Conservation (phyloP, 2,329 filamentous ascomycete genomes). For the Aspergillus costaricaensis region DNA sequence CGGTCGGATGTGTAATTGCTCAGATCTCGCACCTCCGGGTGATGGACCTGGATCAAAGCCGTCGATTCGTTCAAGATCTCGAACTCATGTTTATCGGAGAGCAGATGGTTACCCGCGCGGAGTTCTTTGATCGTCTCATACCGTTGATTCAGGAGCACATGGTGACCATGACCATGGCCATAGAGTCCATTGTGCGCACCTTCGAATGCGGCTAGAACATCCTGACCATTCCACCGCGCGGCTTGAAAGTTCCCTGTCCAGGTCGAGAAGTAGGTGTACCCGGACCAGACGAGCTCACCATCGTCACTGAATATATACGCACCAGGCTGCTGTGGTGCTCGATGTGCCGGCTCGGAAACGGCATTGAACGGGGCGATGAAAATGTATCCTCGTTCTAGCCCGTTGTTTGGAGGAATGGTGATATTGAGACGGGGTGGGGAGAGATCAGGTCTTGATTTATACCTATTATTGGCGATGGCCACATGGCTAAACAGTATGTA, state of each 20-base stretch:
- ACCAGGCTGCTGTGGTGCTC: constrained; percentile 48
- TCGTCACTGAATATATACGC: constrained; percentile 56
- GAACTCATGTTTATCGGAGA: constrained; percentile 1
- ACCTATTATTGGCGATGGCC: background rate
- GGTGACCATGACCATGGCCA: constrained; percentile 55
- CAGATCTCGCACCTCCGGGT: background rate
- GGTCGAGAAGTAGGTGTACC: constrained; percentile 51
- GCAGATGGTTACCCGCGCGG: constrained; percentile 33
- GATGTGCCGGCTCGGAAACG: constrained; percentile 10
- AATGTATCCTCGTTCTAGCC: constrained; percentile 31
- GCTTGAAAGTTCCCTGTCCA: constrained; percentile 55
- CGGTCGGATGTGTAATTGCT: background rate
- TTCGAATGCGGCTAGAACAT: constrained; percentile 55
- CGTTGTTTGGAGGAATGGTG: constrained; percentile 29
- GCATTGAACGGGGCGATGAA: constrained; percentile 33
- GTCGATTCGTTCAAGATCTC: background rate
- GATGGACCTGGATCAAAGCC: background rate
- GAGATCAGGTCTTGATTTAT: constrained; percentile 10
- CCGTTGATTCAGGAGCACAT: constrained; percentile 52
- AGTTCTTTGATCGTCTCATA: constrained; percentile 56
- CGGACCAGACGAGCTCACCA: constrained; percentile 58
- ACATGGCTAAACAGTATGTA: background rate
- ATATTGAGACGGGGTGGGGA: constrained; percentile 21
- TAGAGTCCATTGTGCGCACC: constrained; percentile 51
- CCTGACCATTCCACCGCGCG: constrained; percentile 47